Percentiles rank a stretch among this genome's conserved stretches.
Evolutionary conservation across 768 basidiomycete genomes (phyloP).

Genomic region (Amanita pseudoporphyria): DNA sequence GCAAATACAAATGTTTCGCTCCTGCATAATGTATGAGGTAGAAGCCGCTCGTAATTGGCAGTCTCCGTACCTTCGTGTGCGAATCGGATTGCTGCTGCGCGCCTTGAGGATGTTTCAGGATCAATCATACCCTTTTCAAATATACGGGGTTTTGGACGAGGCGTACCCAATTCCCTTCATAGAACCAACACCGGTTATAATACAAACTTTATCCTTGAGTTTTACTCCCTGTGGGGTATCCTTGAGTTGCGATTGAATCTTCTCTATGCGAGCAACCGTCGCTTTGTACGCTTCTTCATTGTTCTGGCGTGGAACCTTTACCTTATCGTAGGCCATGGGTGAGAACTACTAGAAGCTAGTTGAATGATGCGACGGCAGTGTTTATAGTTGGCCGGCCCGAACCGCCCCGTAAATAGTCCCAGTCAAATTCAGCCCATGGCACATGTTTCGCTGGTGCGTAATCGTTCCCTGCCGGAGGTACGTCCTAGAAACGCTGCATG

Average conservation of each 20-base stretch:
- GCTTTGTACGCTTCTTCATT: conserved; percentile 46
- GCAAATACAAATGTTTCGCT: conserved; percentile 66
- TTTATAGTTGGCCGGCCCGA: no score
- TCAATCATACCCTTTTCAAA: not conserved
- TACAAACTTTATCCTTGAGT: conserved; percentile 70
- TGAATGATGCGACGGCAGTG: not conserved
- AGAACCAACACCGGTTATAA: conserved; percentile 85
- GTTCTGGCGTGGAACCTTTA: conserved; percentile 14
- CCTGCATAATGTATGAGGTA: conserved; percentile 31
- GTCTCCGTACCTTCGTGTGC: conserved; percentile 62
- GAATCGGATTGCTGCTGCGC: conserved; percentile 61
- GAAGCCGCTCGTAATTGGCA: not conserved
- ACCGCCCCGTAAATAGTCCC: no score
- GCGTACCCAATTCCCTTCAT: conserved; percentile 81
- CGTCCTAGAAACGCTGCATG: no score
- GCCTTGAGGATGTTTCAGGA: conserved; percentile 29
- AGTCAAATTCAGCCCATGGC: no score
- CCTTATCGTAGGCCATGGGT: conserved; percentile 29
- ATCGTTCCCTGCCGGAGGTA: no score
- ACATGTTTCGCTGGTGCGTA: no score
- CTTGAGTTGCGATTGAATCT: conserved; percentile 60
- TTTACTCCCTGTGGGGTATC: conserved; percentile 40
- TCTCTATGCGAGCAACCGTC: conserved; percentile 56
- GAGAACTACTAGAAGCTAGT: not conserved
- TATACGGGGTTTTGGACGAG: conserved; percentile 1